Percentiles rank a stretch among this genome's conserved stretches.
Conservation (phyloP, 2,329 filamentous ascomycete species). For the Xylariaceae sp. region DNA sequence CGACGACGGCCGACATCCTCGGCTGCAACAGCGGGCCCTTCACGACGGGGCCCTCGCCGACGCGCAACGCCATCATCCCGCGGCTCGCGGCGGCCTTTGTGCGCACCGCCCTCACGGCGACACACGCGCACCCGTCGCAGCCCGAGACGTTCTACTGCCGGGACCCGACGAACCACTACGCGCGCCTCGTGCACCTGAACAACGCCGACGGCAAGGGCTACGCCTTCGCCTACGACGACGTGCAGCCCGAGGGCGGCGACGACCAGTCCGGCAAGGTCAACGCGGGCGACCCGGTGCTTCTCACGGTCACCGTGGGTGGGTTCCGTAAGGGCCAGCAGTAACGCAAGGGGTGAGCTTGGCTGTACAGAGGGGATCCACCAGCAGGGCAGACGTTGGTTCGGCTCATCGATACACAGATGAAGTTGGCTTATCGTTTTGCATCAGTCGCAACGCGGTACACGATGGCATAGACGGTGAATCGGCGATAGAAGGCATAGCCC, state of each 20-base stretch:
- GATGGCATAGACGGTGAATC: neutral
- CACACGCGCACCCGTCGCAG: slow-evolving; percentile 31
- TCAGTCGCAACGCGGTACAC: neutral
- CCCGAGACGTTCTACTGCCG: slow-evolving; percentile 29
- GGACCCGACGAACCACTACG: slow-evolving; percentile 49
- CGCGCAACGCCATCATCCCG: slow-evolving; percentile 38
- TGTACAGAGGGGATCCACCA: neutral
- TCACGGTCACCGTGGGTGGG: slow-evolving; percentile 45
- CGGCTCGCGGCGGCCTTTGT: slow-evolving; percentile 40
- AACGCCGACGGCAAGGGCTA: slow-evolving; percentile 50
- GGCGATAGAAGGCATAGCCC: neutral
- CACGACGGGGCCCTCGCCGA: slow-evolving; percentile 30
- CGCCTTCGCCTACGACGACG: slow-evolving; percentile 55
- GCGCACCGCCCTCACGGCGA: slow-evolving; percentile 46
- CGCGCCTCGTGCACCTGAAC: slow-evolving; percentile 46
- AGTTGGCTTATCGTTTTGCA: neutral
- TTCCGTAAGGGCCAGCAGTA: neutral
- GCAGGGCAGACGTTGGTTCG: no score
- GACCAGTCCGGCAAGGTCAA: slow-evolving; percentile 51
- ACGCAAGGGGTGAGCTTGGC: no score
- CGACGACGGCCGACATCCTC: slow-evolving; percentile 57
- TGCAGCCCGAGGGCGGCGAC: slow-evolving; percentile 39
- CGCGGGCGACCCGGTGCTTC: slow-evolving; percentile 39
- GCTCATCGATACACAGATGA: neutral
- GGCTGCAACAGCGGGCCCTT: slow-evolving; percentile 59